Evolutionary conservation across 768 basidiomycete genomes (phyloP).

Genomic region (Suillus clintonianus): DNA sequence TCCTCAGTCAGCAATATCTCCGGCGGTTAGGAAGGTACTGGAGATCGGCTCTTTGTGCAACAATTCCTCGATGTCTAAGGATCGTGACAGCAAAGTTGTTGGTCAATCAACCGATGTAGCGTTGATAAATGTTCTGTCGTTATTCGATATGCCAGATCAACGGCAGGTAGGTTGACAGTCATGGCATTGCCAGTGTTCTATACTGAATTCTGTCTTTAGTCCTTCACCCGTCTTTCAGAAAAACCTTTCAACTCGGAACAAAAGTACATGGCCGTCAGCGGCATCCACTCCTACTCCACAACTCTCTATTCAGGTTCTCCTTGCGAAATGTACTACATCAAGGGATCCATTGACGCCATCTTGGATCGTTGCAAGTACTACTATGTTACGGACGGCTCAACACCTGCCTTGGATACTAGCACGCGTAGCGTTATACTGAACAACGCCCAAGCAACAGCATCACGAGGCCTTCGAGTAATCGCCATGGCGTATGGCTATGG

Average conservation of each 20-base stretch:
- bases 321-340: conserved; percentile 85
- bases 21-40: conserved; percentile 72
- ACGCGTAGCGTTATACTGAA: conserved; percentile 67
- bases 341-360: conserved; percentile 89
- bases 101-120: conserved; percentile 96
- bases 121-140: conserved; percentile 72
- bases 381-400: conserved; percentile 88
- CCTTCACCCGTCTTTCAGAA: conserved; percentile 74
- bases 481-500: conserved; percentile 91
- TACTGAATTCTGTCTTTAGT: conserved; percentile 36
- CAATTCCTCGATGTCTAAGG: conserved; percentile 66
- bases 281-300: conserved; percentile 49
- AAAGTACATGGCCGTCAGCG: conserved; percentile 92
- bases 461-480: conserved; percentile 81
- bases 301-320: conserved; percentile 32
- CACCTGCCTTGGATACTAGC: conserved; percentile 71
- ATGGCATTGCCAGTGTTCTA: neutral
- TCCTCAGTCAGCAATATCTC: conserved; percentile 48
- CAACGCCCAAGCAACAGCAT: conserved; percentile 72
- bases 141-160: conserved; percentile 69
- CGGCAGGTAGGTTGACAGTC: conserved; percentile 54
- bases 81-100: conserved; percentile 71
- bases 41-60: conserved; percentile 90
- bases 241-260: conserved; percentile 91
- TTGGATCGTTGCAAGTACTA: conserved; percentile 87